Percentiles rank a stretch among this genome's conserved stretches.
phyloP scores from a whole-genome alignment of 108 stramenopile species.

The Licmophora abbreviata region DNA sequence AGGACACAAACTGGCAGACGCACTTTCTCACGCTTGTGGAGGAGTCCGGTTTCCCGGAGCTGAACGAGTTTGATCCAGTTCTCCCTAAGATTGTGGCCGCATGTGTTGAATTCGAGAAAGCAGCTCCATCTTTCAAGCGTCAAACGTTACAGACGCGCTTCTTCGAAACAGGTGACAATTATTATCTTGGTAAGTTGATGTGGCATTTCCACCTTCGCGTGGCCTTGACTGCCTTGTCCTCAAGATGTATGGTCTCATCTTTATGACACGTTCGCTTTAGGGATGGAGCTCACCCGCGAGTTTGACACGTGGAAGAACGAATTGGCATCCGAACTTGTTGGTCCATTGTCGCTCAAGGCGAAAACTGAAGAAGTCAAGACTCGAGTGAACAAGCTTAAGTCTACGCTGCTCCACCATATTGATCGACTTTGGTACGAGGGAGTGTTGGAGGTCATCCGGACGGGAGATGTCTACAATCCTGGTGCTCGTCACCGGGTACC shows the following conservation, averaged over 20 bases:
- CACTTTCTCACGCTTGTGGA: constrained; percentile 19
- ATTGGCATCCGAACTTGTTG: neutral
- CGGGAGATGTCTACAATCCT: constrained; percentile 24
- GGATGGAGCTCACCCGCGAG: constrained; percentile 29
- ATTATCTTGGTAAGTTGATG: constrained; percentile 8
- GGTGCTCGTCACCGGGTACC: constrained; percentile 18
- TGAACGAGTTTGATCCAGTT: constrained; percentile 15
- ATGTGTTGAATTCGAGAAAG: constrained; percentile 5
- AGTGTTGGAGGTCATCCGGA: constrained; percentile 18
- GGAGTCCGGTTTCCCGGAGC: constrained; percentile 9
- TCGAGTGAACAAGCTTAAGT: constrained; percentile 7
- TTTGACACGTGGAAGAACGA: constrained; percentile 28
- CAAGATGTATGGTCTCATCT: no score
- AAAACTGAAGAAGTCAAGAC: neutral
- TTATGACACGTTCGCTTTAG: no score
- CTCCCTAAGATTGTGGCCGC: constrained; percentile 14
- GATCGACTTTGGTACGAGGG: constrained; percentile 32
- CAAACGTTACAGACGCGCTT: constrained; percentile 24
- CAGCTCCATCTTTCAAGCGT: constrained; percentile 11
- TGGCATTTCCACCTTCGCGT: neutral
- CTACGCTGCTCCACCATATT: constrained; percentile 18
- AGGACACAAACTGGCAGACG: constrained; percentile 18
- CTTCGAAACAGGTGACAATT: constrained; percentile 31
- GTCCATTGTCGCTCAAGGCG: neutral
- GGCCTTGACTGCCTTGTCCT: no score